phyloP scores from a whole-genome alignment of 176 grass and related monocot species.

The Juncus effusus region DNA sequence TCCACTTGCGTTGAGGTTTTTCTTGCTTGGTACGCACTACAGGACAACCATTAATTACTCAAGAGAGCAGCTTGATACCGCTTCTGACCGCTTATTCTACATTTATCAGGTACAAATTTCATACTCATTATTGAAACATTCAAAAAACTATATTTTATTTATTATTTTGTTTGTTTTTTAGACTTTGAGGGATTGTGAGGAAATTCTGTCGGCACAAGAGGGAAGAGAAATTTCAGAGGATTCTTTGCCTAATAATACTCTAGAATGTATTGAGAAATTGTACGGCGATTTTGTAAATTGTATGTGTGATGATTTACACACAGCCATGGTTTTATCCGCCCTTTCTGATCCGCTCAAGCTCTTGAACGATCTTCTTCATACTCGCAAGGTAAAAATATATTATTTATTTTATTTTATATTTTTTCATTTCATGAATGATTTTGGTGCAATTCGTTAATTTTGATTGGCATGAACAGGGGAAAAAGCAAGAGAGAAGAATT shows the following conservation, averaged over 20 bases:
- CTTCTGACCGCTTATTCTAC: slow-evolving; percentile 91
- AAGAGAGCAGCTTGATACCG: slow-evolving; percentile 63
- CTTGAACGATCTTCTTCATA: slow-evolving; percentile 81
- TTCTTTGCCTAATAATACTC: slow-evolving; percentile 47
- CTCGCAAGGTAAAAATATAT: slow-evolving; percentile 53
- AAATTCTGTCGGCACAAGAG: slow-evolving; percentile 38
- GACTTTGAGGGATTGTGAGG: slow-evolving; percentile 71
- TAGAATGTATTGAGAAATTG: slow-evolving; percentile 59
- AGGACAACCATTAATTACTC: slow-evolving; percentile 79
- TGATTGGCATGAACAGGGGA: slow-evolving; percentile 48
- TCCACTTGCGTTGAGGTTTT: slow-evolving; percentile 82
- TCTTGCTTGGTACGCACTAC: slow-evolving; percentile 95
- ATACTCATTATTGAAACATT: background rate
- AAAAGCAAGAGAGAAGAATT: slow-evolving; percentile 56
- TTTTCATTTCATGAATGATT: slow-evolving; percentile 1
- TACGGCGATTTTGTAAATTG: slow-evolving; percentile 59
- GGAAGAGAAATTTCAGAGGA: slow-evolving; percentile 20
- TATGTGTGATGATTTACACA: slow-evolving; percentile 88
- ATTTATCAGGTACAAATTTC: slow-evolving; percentile 67
- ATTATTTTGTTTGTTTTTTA: slow-evolving; percentile 32
- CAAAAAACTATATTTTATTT: slow-evolving; percentile 8
- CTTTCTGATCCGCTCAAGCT: slow-evolving; percentile 78
- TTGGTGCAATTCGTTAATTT: too few species aligned
- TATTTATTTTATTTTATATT: slow-evolving; percentile 5
- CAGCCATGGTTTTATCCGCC: slow-evolving; percentile 60